These are phyloP conservation scores for Eutrema japonicum DNA, from an alignment of 345 rosid species.

Conservation along the genomic window DNA sequence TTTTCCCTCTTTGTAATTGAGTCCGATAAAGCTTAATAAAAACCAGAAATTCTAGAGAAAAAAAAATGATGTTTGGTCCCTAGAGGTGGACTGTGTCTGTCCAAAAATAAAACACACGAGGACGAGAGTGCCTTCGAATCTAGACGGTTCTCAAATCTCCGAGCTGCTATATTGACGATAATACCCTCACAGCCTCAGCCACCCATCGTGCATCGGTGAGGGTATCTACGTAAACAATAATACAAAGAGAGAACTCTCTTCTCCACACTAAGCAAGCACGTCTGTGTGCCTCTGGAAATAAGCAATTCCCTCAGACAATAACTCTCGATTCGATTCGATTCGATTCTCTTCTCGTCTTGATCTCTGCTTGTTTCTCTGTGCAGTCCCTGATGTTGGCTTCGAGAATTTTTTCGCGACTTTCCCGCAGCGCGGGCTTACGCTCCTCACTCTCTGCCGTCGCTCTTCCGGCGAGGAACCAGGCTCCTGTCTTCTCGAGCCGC, in stretches of 20 bases:
- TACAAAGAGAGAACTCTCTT: background rate
- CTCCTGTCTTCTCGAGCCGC: constrained; percentile 43
- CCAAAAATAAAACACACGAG: background rate
- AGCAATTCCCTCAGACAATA: constrained; percentile 12
- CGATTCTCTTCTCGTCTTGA: constrained; percentile 35
- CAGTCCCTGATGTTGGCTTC: constrained; percentile 53
- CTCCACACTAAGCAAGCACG: background rate
- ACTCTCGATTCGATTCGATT: constrained; percentile 36
- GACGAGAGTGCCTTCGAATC: background rate
- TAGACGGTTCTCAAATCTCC: constrained; percentile 31
- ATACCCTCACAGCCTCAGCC: constrained; percentile 12
- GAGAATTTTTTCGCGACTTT: constrained; percentile 60
- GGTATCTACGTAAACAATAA: constrained; percentile 28
- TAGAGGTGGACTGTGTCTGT: background rate
- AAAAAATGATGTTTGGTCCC: background rate
- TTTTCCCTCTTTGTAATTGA: too few relatives aligned
- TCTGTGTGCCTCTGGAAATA: background rate
- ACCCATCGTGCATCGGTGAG: background rate
- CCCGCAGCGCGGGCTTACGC: constrained; percentile 54
- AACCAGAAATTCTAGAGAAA: too few relatives aligned
- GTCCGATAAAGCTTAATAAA: too few relatives aligned
- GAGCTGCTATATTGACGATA: constrained; percentile 12
- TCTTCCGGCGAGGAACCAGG: constrained; percentile 42
- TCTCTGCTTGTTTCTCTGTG: constrained; percentile 58
- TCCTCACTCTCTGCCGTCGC: constrained; percentile 54